phyloP scores from a whole-genome alignment of 805 yeast genomes.

The Candida peoriensis region DNA sequence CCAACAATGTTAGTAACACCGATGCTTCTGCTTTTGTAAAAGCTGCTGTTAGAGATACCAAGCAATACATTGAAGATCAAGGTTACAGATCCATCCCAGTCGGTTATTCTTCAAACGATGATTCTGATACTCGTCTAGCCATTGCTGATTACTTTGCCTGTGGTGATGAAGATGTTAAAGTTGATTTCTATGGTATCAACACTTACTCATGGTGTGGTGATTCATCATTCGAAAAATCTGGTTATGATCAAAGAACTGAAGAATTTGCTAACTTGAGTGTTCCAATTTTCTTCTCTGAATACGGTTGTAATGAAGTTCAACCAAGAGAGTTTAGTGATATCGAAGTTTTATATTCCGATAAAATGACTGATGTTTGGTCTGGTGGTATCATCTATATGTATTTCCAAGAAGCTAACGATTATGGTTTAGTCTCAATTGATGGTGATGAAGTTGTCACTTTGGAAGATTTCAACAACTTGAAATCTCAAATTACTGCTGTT shows the following conservation, averaged over 20 bases:
- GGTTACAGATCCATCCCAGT: constrained; percentile 73
- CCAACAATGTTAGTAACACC: constrained; percentile 66
- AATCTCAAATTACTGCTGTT: constrained; percentile 47
- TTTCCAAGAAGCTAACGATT: constrained; percentile 76
- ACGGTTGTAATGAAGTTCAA: constrained; percentile 71
- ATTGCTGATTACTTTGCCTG: constrained; percentile 80
- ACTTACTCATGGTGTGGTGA: constrained; percentile 87
- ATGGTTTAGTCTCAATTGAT: constrained; percentile 66
- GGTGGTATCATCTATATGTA: constrained; percentile 95
- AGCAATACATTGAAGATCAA: constrained; percentile 59
- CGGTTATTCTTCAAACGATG: constrained; percentile 87
- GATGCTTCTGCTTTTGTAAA: constrained; percentile 82
- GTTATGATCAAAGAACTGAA: constrained; percentile 65
- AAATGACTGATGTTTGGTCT: constrained; percentile 89
- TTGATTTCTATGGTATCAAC: constrained; percentile 80
- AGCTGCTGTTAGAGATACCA: constrained; percentile 84
- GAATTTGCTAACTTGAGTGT: constrained; percentile 70
- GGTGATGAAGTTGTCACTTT: constrained; percentile 51
- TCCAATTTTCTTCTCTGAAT: constrained; percentile 83
- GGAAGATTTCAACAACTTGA: constrained; percentile 53
- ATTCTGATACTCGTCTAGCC: constrained; percentile 59
- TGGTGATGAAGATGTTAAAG: constrained; percentile 52
- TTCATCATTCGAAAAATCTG: constrained; percentile 54
- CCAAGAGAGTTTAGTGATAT: constrained; percentile 82
- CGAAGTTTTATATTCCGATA: constrained; percentile 52